Evolutionary conservation across 495 filamentous ascomycete genomes (phyloP), one percentile per base, ranked within the genome.

Genomic region (Neurospora cerealis): DNA sequence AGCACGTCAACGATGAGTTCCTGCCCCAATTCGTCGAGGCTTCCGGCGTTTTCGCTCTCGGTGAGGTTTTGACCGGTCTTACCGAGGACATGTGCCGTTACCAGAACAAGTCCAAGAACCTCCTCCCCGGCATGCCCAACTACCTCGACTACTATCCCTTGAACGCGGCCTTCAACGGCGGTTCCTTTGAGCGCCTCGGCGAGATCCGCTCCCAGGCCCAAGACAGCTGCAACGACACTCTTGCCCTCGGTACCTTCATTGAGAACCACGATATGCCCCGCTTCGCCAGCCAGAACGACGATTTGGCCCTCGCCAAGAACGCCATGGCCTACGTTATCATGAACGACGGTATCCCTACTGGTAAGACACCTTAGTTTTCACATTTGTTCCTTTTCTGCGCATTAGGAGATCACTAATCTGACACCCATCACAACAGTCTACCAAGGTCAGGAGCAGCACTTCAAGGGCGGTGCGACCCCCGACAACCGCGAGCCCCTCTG

Each of bases 221-320:
- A n/a, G 48, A 74, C n/a, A 73, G 66, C 13, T 80, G 80, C 76
- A 82, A 75, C 72, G 78, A 79, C 40, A 77, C 77, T 46, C 80
- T 72, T 42, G 75, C 74, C 13, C 77, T 80, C 44, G 92, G 92
- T 44, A 89, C 83, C 11, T 96, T 96, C 79, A 74, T 89, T 28
- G 93, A 95, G 78, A 96, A 96, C 78, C 93, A 96, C 79, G 93
- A 96, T 79, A 87, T 89, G 69, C 84, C 90, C 1, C 88, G 92
- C 6, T 93, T 93, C 80, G 83, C 91, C 24, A 89, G 83, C 70
- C 71, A 76, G 39, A 89, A 86, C 74, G 77, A 82, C 3, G 89
- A 91, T 72, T 81, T 86, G 48, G 82, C 89, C 4, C 85, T 91
- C 1, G 87, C 91, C 36, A 91, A 91, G 81, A 95, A 95, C 76